A percentile compares a stretch with the other conserved stretches of the same genome.
Conservation (phyloP, 2,329 filamentous ascomycete species). For the Graphilbum fragrans region DNA sequence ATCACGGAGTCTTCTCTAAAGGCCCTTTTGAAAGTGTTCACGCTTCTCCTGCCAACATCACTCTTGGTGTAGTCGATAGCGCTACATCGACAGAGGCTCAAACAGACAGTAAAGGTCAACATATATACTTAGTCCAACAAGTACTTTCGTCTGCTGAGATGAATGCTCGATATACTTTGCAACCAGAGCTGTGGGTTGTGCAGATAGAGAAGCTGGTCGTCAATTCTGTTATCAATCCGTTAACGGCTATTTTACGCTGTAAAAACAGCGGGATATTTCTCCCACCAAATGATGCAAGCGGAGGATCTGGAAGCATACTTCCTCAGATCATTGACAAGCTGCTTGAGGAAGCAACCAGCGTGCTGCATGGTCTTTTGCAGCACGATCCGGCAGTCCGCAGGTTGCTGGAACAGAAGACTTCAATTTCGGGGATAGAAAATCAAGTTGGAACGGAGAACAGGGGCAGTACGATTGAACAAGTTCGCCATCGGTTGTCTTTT, state of each 20-base stretch:
- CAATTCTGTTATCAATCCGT: constrained; percentile 70
- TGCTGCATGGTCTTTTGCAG: constrained; percentile 58
- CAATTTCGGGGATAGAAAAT: not conserved
- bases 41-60: constrained; percentile 34
- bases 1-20: constrained; percentile 40
- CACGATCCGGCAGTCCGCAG: constrained; percentile 33
- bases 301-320: constrained; percentile 15
- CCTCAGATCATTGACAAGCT: constrained; percentile 48
- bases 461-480: too few relatives aligned
- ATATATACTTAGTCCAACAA: constrained; percentile 26
- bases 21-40: constrained; percentile 40
- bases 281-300: constrained; percentile 32
- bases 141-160: constrained; percentile 31
- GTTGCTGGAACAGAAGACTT: constrained; percentile 20
- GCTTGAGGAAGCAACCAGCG: constrained; percentile 59
- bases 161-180: constrained; percentile 23
- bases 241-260: constrained; percentile 68
- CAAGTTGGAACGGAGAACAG: not conserved
- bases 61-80: constrained; percentile 30
- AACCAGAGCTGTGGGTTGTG: constrained; percentile 35
- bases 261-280: constrained; percentile 68
- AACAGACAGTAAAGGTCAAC: constrained; percentile 3
- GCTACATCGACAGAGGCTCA: not conserved
- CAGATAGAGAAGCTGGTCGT: constrained; percentile 81
- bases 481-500: constrained; percentile 28